Base-by-base conservation (phyloP, 371 early-diverging fungal species). In the Nosema granulosis region DNA sequence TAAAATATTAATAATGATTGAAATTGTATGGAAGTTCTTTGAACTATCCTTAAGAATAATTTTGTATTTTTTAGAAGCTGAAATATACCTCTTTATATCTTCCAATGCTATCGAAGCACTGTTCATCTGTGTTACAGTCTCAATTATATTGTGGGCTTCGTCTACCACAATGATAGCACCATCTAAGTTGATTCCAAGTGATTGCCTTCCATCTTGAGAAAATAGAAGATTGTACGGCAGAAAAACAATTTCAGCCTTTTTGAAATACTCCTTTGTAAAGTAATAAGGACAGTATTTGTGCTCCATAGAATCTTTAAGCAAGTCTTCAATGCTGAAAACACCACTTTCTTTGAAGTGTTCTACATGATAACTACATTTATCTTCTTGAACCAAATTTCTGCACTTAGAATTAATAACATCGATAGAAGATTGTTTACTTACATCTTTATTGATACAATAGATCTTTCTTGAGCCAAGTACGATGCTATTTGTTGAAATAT, bases 131-230 rank as follows among this genome's bases (percentile, higher is more conserved):
- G 83, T 73, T 13, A 86, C 78, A 12, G 80, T 68, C 0, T 82
- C 79, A 70, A 68, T 81, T 49, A 86, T 77, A 66, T 86, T 86
- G 71, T 86, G 86, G 22, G 83, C 85, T 67, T 86, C 86, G 72
- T 86, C 86, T 52, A 86, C 76, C 35, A 86, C 71, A 12, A 86
- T 34, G 37, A 86, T 78, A 18, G 74, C 69, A 49, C 80, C 75
- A 16, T 52, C n/a, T 35, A 79, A 52, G 59, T 76, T 49, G n/a
- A 86, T 77, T 29, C 78, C 66, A 24, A 65, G 1, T 43, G 77
- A 80, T 34, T 69, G 77, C 24, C 84, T 71, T 12, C 77, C 76
- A 59, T 82, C 80, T 66, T 68, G 54, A 4, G 71, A 66, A 38
- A 86, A 83, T 16, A 86, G 34, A 50, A 84, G 58, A 35, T 74